Base-by-base conservation (phyloP, 108 stramenopile genomes). In the Licmophora abbreviata region DNA sequence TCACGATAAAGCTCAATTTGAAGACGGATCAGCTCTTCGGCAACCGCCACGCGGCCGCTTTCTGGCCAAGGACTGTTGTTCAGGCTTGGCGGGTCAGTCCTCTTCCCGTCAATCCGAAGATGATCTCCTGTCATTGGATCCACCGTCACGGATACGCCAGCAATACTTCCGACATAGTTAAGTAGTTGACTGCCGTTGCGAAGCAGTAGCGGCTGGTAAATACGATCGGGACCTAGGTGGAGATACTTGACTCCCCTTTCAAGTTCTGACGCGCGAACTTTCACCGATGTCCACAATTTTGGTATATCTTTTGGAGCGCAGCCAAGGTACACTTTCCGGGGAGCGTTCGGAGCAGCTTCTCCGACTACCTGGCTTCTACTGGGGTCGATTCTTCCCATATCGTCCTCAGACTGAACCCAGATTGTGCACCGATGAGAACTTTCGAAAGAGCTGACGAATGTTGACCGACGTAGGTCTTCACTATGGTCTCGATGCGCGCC, bases 1-100 rank as follows among this genome's bases (percentile, higher is more conserved):
- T 91, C 88, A 12, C 83, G 77, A 50, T 74, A 74, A 14, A 84
- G 34, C 58, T 86, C 83, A 41, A 86, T 77, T 60, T 91, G 88
- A 32, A 91, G 58, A 45, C 54, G 53, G 48, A 91, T 69, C 35
- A 91, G 24, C 54, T 84, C 85, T 63, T 74, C 80, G 0, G 84
- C 85, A 45, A 86, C 49, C 15, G 59, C 54, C 15, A 74, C 76
- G 29, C 64, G 33, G 11, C 36, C 48, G 8, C 48, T 35, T n/a
- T n/a, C n/a, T n/a, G n/a, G n/a, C n/a, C n/a, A n/a, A n/a, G n/a
- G n/a, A 24, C 46, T 59, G 28, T 54, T 53, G 1, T 53, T 36
- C n/a, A n/a, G n/a, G n/a, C n/a, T n/a, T n/a, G n/a, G n/a, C n/a
- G n/a, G n/a, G 9, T 29, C 47, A 23, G 54, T 10, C 21, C 32